These are phyloP conservation scores for Secale cereale DNA, from an alignment of 176 grass and related monocot genomes.

Conservation along the genomic window DNA sequence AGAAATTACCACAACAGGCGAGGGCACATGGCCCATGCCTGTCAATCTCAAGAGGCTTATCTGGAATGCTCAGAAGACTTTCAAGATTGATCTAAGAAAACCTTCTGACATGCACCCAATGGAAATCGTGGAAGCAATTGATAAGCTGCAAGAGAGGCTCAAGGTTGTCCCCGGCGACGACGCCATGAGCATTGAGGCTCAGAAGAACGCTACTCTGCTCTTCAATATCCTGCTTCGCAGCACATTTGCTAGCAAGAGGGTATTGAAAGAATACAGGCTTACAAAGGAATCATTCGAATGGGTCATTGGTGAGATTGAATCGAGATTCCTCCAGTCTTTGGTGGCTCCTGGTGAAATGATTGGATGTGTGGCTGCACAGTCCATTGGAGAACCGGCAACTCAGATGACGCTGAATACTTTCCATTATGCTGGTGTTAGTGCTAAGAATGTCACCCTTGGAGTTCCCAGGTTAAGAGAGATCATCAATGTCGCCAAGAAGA, in stretches of 20 bases:
- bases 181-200: constrained; percentile 92
- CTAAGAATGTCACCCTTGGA: constrained; percentile 99
- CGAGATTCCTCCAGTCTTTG: constrained; percentile 88
- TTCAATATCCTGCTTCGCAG: constrained; percentile 96
- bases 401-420: constrained; percentile 98
- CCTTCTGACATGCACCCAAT: constrained; percentile 98
- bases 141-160: constrained; percentile 94
- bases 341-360: constrained; percentile 98
- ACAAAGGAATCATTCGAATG: constrained; percentile 99
- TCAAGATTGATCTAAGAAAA: constrained; percentile 89
- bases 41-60: constrained; percentile 94
- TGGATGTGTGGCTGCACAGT: constrained; percentile 96
- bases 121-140: constrained; percentile 97
- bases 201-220: constrained; percentile 93
- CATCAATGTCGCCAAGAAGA: constrained; percentile 99
- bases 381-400: constrained; percentile 92
- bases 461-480: constrained; percentile 96
- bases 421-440: constrained; percentile 99
- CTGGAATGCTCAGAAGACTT: constrained; percentile 98
- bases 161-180: constrained; percentile 98
- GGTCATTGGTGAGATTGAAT: constrained; percentile 97
- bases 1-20: constrained; percentile 88
- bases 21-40: constrained; percentile 79
- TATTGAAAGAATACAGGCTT: constrained; percentile 87
- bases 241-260: constrained; percentile 94